Percentiles rank a stretch among this genome's conserved stretches.
phyloP scores from a whole-genome alignment of 495 filamentous ascomycete species.

The Immersiella caudata region DNA sequence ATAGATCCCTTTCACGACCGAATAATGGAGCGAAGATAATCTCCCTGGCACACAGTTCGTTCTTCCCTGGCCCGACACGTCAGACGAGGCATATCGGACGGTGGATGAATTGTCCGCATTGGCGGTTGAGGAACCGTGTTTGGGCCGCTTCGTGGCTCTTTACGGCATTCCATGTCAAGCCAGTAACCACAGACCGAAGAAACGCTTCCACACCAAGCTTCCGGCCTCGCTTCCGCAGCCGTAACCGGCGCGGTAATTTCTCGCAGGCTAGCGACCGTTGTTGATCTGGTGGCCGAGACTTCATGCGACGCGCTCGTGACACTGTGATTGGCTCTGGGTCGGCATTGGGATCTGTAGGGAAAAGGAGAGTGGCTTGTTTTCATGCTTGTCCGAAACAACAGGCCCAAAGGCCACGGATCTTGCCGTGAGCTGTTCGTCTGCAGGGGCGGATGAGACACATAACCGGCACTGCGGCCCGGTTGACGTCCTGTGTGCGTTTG shows the following conservation, averaged over 20 bases:
- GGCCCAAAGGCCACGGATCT: slow-evolving; percentile 7
- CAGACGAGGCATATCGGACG: slow-evolving; percentile 1
- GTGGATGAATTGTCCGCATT: background rate
- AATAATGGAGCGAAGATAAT: background rate
- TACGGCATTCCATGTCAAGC: background rate
- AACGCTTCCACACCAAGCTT: background rate
- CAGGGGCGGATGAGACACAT: background rate
- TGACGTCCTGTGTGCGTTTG: background rate
- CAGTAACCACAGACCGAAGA: background rate
- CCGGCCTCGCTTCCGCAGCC: slow-evolving; percentile 2
- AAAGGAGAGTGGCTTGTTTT: slow-evolving; percentile 26
- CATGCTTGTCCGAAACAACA: background rate
- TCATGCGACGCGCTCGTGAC: background rate
- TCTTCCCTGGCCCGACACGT: background rate
- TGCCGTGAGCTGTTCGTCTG: background rate
- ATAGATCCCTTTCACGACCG: background rate
- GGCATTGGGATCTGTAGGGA: slow-evolving; percentile 22
- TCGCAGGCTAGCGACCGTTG: slow-evolving; percentile 2
- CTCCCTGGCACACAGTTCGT: background rate
- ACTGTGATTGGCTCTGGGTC: slow-evolving; percentile 27
- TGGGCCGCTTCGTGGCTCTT: no score
- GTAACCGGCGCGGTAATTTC: slow-evolving; percentile 21
- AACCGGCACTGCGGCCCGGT: background rate
- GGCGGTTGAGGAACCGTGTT: background rate
- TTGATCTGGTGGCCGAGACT: slow-evolving; percentile 6